Conservation (phyloP, 1,284 basidiomycete species). For the Pseudozyma flocculosa region DNA sequence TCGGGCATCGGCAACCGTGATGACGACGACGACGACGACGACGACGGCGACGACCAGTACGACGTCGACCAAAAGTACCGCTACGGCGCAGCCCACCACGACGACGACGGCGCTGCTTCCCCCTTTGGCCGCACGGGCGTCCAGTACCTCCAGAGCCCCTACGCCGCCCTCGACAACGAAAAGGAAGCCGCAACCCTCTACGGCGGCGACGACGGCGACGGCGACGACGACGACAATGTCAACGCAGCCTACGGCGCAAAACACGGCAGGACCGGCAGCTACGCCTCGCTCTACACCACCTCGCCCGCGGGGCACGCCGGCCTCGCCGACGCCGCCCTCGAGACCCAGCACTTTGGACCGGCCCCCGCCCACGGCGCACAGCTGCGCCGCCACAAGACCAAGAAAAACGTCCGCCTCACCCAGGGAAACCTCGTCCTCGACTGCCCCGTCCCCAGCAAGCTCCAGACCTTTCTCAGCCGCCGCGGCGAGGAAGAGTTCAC, state of each 20-base stretch:
- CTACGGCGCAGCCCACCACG: slow-evolving; percentile 5
- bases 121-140: slow-evolving; percentile 12
- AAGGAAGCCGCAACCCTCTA: slow-evolving; percentile 11
- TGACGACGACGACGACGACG: slow-evolving; percentile 18
- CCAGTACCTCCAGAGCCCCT: slow-evolving; percentile 19
- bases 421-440: slow-evolving; percentile 59
- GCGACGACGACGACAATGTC: slow-evolving; percentile 7
- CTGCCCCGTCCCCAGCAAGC: slow-evolving; percentile 56
- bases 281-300: slow-evolving; percentile 1
- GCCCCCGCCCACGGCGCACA: slow-evolving; percentile 50
- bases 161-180: slow-evolving; percentile 12
- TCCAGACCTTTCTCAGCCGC: slow-evolving; percentile 68
- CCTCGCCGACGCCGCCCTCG: slow-evolving; percentile 25
- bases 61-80: slow-evolving; percentile 28
- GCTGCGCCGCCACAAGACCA: slow-evolving; percentile 54
- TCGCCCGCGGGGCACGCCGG: not conserved
- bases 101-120: slow-evolving; percentile 21
- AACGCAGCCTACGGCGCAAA: slow-evolving; percentile 16
- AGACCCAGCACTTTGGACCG: slow-evolving; percentile 55
- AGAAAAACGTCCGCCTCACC: slow-evolving; percentile 59
- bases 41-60: slow-evolving; percentile 15
- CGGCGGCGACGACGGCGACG: slow-evolving; percentile 12
- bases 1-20: slow-evolving; percentile 16
- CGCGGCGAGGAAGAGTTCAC: slow-evolving; percentile 80
- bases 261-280: not conserved